Conservation (phyloP, 495 filamentous ascomycete genomes). For the Xylaria scruposa region DNA sequence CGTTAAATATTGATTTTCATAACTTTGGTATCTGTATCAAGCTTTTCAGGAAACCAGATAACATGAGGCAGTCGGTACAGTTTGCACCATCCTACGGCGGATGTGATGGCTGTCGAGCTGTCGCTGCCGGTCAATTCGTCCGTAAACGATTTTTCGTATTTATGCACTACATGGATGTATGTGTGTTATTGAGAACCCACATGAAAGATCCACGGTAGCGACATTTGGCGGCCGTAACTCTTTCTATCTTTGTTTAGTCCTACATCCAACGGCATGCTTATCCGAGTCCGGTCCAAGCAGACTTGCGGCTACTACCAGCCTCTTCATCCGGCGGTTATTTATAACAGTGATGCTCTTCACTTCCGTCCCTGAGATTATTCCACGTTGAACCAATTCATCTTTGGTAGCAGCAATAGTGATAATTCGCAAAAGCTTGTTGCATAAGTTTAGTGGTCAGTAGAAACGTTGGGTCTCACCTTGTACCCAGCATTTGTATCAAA, state of each 20-base stretch:
- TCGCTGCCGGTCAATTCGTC: neutral
- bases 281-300: neutral
- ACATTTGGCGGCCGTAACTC: neutral
- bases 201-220: neutral
- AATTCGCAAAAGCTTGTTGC: neutral
- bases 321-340: neutral
- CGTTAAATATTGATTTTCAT: neutral
- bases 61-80: neutral
- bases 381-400: neutral
- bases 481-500: conserved; percentile 36
- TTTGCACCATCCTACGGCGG: neutral
- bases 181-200: neutral
- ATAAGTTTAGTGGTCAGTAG: conserved; percentile 1
- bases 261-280: conserved; percentile 6
- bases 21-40: neutral
- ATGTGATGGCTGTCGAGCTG: neutral
- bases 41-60: neutral
- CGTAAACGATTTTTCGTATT: conserved; percentile 6
- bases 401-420: neutral
- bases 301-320: neutral
- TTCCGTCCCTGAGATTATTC: neutral
- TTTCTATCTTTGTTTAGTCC: neutral
- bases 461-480: conserved; percentile 13
- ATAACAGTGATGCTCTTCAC: neutral
- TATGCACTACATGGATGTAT: neutral